Evolutionary conservation across 169 alveolate genomes (phyloP).

Genomic region (Cyclospora cayetanensis): DNA sequence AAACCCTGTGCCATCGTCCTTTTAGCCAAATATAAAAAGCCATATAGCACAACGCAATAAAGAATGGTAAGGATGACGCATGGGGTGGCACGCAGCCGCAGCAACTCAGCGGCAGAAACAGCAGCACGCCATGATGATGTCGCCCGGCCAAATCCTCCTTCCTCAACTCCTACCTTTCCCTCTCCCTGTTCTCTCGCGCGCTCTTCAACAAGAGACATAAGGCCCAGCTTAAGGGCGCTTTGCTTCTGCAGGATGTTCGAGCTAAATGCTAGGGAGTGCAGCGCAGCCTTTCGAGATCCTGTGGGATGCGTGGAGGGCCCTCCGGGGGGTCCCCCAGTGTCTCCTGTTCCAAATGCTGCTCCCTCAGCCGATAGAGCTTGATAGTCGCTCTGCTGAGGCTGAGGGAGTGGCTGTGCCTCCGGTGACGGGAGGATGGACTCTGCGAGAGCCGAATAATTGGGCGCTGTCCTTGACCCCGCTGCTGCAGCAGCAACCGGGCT

Average conservation of each 20-base stretch:
- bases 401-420: no score
- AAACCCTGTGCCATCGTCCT: no score
- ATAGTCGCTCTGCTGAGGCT: no score
- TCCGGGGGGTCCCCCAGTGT: neutral
- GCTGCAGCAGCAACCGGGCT: neutral
- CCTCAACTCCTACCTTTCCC: neutral
- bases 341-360: neutral
- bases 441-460: no score
- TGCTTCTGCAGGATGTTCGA: neutral
- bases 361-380: neutral
- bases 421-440: no score
- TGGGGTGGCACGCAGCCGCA: no score
- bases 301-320: neutral
- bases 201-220: neutral
- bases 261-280: neutral
- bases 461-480: neutral
- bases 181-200: neutral
- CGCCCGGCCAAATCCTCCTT: neutral
- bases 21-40: no score
- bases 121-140: no score
- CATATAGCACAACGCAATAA: no score
- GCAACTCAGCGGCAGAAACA: no score
- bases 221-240: neutral
- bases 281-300: neutral
- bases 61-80: no score